These are phyloP conservation scores for Diplocarpon mali DNA, from an alignment of 2,329 filamentous ascomycete genomes.

Conservation along the genomic window DNA sequence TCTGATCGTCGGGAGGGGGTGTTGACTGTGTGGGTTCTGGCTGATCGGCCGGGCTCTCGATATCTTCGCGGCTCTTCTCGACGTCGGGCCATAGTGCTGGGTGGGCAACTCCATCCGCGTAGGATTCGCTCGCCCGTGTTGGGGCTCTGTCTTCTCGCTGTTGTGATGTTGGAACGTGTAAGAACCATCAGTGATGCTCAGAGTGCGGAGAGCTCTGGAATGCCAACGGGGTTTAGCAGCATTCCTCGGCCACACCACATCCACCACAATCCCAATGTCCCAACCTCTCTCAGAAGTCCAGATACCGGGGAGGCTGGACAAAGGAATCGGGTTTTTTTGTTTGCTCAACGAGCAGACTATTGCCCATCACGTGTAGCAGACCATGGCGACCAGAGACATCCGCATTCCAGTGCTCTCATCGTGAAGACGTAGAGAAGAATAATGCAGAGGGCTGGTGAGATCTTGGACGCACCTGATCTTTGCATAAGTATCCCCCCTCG, in stretches of 20 bases:
- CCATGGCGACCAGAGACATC: conserved; percentile 7
- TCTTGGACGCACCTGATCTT: conserved; percentile 10
- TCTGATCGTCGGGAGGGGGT: too few relatives aligned
- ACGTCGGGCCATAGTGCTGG: too few relatives aligned
- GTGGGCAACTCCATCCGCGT: too few relatives aligned
- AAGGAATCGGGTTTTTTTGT: conserved; percentile 12
- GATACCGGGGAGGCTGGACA: conserved; percentile 1
- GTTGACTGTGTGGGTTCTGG: too few relatives aligned
- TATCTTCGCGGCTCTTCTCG: too few relatives aligned
- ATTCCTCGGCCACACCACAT: conserved; percentile 1
- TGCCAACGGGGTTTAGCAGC: neutral
- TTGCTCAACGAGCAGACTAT: conserved; percentile 3
- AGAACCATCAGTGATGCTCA: too few relatives aligned
- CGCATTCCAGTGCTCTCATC: conserved; percentile 11
- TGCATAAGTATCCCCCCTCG: conserved; percentile 24
- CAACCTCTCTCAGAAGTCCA: conserved; percentile 3
- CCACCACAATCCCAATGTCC: conserved; percentile 5
- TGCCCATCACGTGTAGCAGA: conserved; percentile 9
- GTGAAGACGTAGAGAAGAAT: conserved; percentile 13
- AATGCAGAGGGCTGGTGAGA: conserved; percentile 22
- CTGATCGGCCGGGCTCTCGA: too few relatives aligned
- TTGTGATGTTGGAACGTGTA: too few relatives aligned
- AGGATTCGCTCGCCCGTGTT: too few relatives aligned
- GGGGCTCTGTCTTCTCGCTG: too few relatives aligned
- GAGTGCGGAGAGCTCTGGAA: neutral